phyloP scores from a whole-genome alignment of 768 basidiomycete species.

The Clavulina sp. region DNA sequence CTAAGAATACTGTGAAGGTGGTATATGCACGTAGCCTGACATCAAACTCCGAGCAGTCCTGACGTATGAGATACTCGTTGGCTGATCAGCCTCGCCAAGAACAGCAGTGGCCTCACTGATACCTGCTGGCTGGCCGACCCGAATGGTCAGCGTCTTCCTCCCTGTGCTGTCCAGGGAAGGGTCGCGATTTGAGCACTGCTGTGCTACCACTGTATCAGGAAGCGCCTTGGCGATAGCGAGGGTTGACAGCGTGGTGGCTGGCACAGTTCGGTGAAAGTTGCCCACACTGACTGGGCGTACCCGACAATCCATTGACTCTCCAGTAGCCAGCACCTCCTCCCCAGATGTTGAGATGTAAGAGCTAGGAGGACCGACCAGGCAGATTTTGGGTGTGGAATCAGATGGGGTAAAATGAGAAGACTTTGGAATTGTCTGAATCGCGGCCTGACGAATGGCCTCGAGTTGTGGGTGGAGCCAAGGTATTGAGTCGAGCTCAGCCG shows the following conservation, averaged over 20 bases:
- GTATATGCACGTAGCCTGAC: neutral
- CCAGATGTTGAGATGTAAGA: slow-evolving; percentile 7
- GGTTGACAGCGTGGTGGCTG: slow-evolving; percentile 14
- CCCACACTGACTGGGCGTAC: slow-evolving; percentile 37
- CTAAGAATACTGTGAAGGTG: too few species aligned
- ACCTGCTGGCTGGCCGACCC: slow-evolving; percentile 1
- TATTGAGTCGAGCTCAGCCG: slow-evolving; percentile 26
- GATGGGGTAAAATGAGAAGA: slow-evolving; percentile 5
- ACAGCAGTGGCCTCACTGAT: neutral
- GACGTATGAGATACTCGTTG: neutral
- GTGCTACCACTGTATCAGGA: slow-evolving; percentile 5
- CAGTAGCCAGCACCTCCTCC: slow-evolving; percentile 1
- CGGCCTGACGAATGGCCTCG: slow-evolving; percentile 7
- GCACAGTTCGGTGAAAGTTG: slow-evolving; percentile 22
- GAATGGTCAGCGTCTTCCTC: neutral
- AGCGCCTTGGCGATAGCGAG: slow-evolving; percentile 10
- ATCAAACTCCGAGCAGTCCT: neutral
- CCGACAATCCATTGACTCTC: slow-evolving; percentile 20
- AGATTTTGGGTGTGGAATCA: slow-evolving; percentile 13
- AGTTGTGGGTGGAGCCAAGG: slow-evolving; percentile 22
- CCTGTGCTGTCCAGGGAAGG: neutral
- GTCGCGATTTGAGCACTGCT: neutral
- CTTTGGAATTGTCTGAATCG: too few species aligned
- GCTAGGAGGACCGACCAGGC: slow-evolving; percentile 12
- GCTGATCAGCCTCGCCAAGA: neutral